Conservation (phyloP, 441 rosid species). For the Melastoma candidum region DNA sequence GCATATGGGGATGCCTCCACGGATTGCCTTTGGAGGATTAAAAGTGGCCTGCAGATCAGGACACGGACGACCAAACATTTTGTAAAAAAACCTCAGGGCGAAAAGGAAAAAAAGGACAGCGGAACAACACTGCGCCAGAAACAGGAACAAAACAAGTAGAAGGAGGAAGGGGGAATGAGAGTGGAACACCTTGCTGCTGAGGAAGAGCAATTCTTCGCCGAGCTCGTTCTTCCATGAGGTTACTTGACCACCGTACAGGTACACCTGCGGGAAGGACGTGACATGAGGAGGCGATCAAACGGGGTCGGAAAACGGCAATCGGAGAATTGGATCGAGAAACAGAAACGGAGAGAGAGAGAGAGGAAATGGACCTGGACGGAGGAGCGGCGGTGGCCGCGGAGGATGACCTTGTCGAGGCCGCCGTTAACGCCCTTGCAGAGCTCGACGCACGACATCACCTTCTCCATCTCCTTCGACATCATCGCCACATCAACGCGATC, state of each 20-base stretch:
- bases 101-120: too few species aligned
- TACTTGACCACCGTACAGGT: conserved; percentile 55
- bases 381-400: conserved; percentile 23
- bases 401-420: conserved; percentile 51
- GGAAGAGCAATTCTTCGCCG: conserved; percentile 49
- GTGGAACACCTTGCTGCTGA: conserved; percentile 44
- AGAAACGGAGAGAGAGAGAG: background rate
- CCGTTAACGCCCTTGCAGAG: conserved; percentile 34
- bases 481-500: too few species aligned
- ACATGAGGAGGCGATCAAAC: too few species aligned
- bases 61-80: too few species aligned
- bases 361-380: conserved; percentile 41
- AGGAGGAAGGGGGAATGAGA: background rate
- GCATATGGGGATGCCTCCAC: conserved; percentile 67
- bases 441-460: conserved; percentile 25
- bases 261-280: conserved; percentile 24
- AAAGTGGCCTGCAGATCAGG: conserved; percentile 32
- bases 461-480: conserved; percentile 9
- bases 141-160: background rate
- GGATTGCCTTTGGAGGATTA: conserved; percentile 43
- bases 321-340: background rate
- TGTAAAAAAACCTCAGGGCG: too few species aligned
- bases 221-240: conserved; percentile 60
- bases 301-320: background rate
- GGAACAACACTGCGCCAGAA: too few species aligned